Base-by-base conservation (phyloP, 805 yeast genomes). In the Ogataea chonburiensis region DNA sequence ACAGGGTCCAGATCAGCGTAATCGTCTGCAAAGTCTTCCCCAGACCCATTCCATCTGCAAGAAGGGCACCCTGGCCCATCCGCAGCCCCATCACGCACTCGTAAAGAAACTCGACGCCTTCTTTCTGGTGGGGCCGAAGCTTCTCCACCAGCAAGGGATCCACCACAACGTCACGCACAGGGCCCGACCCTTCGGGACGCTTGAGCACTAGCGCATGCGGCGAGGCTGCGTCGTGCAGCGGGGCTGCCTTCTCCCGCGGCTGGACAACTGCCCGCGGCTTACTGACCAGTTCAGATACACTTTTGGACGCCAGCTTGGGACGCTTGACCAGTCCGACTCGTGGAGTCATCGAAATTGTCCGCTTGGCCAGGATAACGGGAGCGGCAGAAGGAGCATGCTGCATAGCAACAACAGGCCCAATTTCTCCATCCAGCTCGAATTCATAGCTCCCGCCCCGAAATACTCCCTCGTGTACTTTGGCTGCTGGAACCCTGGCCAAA, bases 31-130 rank as follows among this genome's bases (percentile, higher is more conserved):
- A 61, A 0, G 98, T 89, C 52, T 85, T 85, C 2, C 96, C 96
- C 12, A 93, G 66, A 0, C 98, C 98, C 98, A 93, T 93, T 50
- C 91, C 98, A 60, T 93, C 98, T 0, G 98, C 98, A 27, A 93
- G 60, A 5, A 93, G 62, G 2, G 91, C 89, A 0, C 98, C 98
- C 27, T 61, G 49, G 0, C 75, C 74, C 2, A 66, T 64, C 17
- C 73, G 63, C 34, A 73, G 61, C 0, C 95, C 95, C 81, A 83
- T 75, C 1, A 89, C 73, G 49, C 96, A 86, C 38, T 84, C 82
- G 55, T 86, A 86, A 48, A 93, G 63, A 52, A 93, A 93, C 35
- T 63, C 57, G 0, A 91, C 85, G 2, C 96, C 98, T 46, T 83
- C 89, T 10, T 74, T 60, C 57, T 93, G 98, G 61, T 93, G 98